phyloP scores from a whole-genome alignment of 176 grass and related monocot genomes.

The Musa troglodytarum region DNA sequence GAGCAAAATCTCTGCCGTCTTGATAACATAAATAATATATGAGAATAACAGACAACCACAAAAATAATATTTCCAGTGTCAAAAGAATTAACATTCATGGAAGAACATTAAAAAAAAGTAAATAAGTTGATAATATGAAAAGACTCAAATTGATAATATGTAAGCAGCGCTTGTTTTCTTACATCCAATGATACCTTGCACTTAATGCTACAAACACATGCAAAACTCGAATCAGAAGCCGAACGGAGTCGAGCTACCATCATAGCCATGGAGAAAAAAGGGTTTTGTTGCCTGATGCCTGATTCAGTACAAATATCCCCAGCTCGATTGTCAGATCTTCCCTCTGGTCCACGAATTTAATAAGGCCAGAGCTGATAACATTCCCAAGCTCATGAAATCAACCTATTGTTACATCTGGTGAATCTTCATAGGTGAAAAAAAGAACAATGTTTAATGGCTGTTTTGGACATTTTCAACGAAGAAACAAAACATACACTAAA shows the following conservation, averaged over 20 bases:
- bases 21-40: too few species aligned
- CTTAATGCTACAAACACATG: neutral
- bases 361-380: neutral
- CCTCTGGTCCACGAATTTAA: neutral
- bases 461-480: too few species aligned
- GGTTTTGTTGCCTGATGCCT: neutral
- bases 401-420: too few species aligned
- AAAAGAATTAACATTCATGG: too few species aligned
- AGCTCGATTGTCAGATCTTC: neutral
- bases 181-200: neutral
- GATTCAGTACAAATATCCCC: neutral
- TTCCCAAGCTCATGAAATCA: neutral
- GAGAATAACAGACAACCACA: too few species aligned
- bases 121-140: too few species aligned
- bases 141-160: neutral
- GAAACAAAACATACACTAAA: too few species aligned
- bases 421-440: too few species aligned
- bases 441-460: too few species aligned
- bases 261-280: neutral
- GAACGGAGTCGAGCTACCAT: neutral
- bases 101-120: too few species aligned
- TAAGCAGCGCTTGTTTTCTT: neutral
- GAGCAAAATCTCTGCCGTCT: too few species aligned
- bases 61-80: too few species aligned
- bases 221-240: neutral